Conservation (phyloP, 129 eudicot genomes). For the Lonicera japonica region DNA sequence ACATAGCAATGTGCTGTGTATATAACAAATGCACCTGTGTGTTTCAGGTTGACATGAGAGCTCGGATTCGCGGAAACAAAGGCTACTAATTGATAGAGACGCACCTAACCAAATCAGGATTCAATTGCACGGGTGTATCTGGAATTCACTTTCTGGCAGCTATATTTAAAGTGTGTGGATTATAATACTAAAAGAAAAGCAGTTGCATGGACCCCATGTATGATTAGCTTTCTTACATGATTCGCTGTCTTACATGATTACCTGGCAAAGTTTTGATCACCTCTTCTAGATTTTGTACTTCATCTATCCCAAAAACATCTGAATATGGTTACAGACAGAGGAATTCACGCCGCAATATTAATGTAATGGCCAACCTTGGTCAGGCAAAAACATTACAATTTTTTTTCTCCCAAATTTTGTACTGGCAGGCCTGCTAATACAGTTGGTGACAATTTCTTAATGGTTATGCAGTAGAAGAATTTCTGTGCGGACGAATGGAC, state of each 20-base stretch:
- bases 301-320: constrained; percentile 17
- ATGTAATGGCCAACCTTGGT: no score
- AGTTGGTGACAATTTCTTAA: no score
- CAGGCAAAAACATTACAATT: no score
- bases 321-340: background rate
- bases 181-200: background rate
- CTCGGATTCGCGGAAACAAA: constrained; percentile 82
- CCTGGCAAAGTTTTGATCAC: background rate
- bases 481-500: no score
- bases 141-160: background rate
- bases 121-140: background rate
- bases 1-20: constrained; percentile 20
- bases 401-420: no score
- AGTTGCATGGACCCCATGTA: constrained; percentile 16
- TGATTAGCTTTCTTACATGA: no score
- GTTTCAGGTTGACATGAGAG: constrained; percentile 81
- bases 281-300: background rate
- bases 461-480: no score
- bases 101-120: background rate
- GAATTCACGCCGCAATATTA: no score
- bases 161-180: background rate
- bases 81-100: constrained; percentile 39
- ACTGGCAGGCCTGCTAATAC: no score
- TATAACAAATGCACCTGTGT: background rate
- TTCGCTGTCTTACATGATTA: constrained; percentile 6